phyloP scores from a whole-genome alignment of 169 alveolate species.

The Plasmodium yoelii region DNA sequence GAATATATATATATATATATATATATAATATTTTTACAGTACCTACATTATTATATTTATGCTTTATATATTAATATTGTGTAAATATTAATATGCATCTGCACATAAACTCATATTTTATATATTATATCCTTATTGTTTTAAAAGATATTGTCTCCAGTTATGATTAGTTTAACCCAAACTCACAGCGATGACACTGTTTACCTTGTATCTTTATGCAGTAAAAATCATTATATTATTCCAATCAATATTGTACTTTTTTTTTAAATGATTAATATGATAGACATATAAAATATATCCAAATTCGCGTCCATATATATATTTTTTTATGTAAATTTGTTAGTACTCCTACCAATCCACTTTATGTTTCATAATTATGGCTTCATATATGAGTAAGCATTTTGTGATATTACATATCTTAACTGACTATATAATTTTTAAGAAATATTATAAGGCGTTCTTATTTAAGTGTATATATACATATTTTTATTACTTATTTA shows the following conservation, averaged over 20 bases:
- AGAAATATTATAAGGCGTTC: not conserved
- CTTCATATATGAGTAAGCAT: conserved; percentile 60
- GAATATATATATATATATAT: not conserved
- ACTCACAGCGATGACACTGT: conserved; percentile 71
- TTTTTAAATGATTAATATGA: not conserved
- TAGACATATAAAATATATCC: conserved; percentile 6
- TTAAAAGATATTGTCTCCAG: conserved; percentile 64
- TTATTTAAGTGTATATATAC: conserved; percentile 9
- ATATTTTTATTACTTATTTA: not conserved
- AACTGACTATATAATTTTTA: no score
- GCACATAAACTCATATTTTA: conserved; percentile 4
- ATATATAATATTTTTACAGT: not conserved
- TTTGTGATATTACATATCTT: no score
- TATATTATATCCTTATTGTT: conserved; percentile 8
- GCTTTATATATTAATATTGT: not conserved
- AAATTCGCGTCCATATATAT: no score
- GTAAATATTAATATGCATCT: not conserved
- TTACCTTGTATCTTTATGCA: conserved; percentile 58
- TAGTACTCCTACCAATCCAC: conserved; percentile 59
- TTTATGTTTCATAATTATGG: conserved; percentile 69
- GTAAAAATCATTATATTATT: not conserved
- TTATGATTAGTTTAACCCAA: conserved; percentile 60
- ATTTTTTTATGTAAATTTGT: conserved; percentile 2
- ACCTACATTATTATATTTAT: not conserved
- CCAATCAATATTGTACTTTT: no score